Evolutionary conservation across 2,329 filamentous ascomycete genomes (phyloP).

Genomic region (Calonectria pteridis): DNA sequence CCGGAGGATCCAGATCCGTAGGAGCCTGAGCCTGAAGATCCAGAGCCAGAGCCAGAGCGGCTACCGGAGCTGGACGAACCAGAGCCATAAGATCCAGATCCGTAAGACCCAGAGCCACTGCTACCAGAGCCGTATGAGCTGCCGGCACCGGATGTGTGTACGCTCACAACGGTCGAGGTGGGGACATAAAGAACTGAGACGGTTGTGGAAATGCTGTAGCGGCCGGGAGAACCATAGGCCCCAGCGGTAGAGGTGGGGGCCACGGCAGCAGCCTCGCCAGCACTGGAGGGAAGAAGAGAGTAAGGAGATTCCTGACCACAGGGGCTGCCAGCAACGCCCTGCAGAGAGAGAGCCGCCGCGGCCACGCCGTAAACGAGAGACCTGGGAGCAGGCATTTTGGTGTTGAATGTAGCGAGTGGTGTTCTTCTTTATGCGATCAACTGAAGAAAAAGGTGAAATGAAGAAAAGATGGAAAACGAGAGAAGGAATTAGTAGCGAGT

Average conservation of each 20-base stretch:
- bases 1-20: neutral
- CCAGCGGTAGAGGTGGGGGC: neutral
- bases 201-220: neutral
- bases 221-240: neutral
- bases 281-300: neutral
- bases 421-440: neutral
- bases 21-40: neutral
- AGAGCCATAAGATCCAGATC: neutral
- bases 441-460: neutral
- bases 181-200: neutral
- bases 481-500: neutral
- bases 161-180: neutral
- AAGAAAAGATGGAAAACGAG: neutral
- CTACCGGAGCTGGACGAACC: neutral
- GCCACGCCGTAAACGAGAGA: conserved; percentile 4
- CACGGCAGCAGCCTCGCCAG: neutral
- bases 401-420: neutral
- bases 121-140: neutral
- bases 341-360: neutral
- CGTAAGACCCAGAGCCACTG: neutral
- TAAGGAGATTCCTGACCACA: neutral
- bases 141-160: neutral
- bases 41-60: neutral
- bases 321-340: neutral
- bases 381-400: neutral